Base-by-base conservation (phyloP, 1,284 basidiomycete genomes). In the Trametes polyzona region DNA sequence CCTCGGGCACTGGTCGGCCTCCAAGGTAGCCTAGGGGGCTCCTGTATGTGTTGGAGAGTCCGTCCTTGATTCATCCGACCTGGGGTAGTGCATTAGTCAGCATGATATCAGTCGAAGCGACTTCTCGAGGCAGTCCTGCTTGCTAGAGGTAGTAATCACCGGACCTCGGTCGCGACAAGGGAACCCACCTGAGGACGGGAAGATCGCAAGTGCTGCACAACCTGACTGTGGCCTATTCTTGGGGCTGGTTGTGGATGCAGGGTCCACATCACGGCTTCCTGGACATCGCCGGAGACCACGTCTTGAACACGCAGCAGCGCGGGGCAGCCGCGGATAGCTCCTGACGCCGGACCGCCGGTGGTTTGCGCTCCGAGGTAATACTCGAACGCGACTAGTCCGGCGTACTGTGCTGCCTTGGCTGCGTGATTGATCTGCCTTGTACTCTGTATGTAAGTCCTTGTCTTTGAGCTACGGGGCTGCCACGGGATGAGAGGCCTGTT, bases 1-100 rank as follows among this genome's bases (percentile, higher is more conserved):
- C 61, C 61, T 57, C 39, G 11, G 21, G 48, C 57, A 56, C 57
- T 50, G 60, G 60, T 46, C 44, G 27, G 14, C 24, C 40, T 26
- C 26, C 40, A 12, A 41, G 11, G 26, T 26, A 26, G 16, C n/a
- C 21, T 23, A 21, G 35, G 4, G 19, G 19, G 35, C 36, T 12
- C 23, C 23, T 21, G 17, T 17, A 21, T 9, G 1, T 39, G 36
- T 21, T 39, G 36, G 36, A 39, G 9, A n/a, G n/a, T n/a, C n/a
- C n/a, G n/a, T n/a, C n/a, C n/a, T n/a, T n/a, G n/a, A n/a, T n/a
- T n/a, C n/a, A n/a, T n/a, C n/a, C n/a, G n/a, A n/a, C n/a, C n/a
- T n/a, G n/a, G n/a, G n/a, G n/a, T n/a, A n/a, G n/a, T n/a, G n/a
- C n/a, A n/a, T n/a, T n/a, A n/a, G n/a, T n/a, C n/a, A n/a, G n/a